phyloP scores from a whole-genome alignment of 345 rosid genomes.

The Luvunga scandens region DNA sequence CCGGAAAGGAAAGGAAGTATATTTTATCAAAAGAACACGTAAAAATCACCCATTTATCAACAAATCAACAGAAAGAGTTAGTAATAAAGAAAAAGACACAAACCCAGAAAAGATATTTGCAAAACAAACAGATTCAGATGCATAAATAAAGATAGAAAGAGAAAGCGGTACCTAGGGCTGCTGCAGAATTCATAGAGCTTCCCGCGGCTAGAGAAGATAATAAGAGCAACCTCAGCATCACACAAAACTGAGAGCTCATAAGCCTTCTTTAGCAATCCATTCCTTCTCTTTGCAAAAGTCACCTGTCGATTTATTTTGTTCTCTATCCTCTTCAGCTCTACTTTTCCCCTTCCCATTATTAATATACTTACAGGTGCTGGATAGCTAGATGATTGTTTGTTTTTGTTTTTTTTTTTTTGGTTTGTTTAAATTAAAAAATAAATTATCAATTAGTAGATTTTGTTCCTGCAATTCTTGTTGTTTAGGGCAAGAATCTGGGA shows the following conservation, averaged over 20 bases:
- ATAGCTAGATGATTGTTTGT: not conserved
- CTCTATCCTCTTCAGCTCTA: slow-evolving; percentile 63
- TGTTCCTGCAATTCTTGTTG: not conserved
- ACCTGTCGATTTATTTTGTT: slow-evolving; percentile 58
- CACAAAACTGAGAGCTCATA: slow-evolving; percentile 48
- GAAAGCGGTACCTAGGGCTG: slow-evolving; percentile 37
- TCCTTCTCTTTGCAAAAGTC: slow-evolving; percentile 50
- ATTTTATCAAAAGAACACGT: not conserved
- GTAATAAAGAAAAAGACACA: not conserved
- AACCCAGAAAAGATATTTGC: not conserved
- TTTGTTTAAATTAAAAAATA: not conserved
- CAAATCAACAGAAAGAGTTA: not conserved
- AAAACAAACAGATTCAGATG: not conserved
- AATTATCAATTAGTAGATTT: not conserved
- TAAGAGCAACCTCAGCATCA: slow-evolving; percentile 55
- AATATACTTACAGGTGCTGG: not conserved
- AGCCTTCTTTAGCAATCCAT: slow-evolving; percentile 50
- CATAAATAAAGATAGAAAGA: not conserved
- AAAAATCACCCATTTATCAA: not conserved
- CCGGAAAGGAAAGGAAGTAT: not conserved
- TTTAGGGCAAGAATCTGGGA: slow-evolving; percentile 24
- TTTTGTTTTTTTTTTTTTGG: no score
- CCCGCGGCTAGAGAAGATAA: slow-evolving; percentile 66
- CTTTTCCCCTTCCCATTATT: slow-evolving; percentile 62
- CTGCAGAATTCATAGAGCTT: slow-evolving; percentile 66